Percentiles rank a stretch among this genome's conserved stretches.
Evolutionary conservation across 352 stramenopile genomes (phyloP).

Genomic region (Plasmopara muralis): DNA sequence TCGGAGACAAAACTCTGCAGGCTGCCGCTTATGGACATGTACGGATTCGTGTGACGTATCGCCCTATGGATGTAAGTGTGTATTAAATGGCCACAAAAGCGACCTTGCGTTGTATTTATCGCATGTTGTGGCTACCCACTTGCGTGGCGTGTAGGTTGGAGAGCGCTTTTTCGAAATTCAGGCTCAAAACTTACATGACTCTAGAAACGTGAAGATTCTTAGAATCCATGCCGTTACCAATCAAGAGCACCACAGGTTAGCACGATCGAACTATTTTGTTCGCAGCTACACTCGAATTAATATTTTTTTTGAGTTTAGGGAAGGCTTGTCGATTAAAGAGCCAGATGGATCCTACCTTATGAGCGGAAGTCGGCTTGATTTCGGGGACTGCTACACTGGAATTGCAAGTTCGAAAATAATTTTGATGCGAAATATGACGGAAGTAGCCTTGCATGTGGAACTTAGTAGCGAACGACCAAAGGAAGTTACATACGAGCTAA

Average conservation of each 20-base stretch:
- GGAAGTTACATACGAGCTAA: constrained; percentile 86
- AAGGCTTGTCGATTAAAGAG: constrained; percentile 84
- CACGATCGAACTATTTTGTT: not conserved
- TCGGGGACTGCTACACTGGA: constrained; percentile 83
- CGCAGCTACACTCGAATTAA: not conserved
- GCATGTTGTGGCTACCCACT: constrained; percentile 7
- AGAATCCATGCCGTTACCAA: constrained; percentile 83
- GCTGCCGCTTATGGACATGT: constrained; percentile 81
- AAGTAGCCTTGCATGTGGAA: constrained; percentile 77
- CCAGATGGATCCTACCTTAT: constrained; percentile 75
- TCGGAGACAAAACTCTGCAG: constrained; percentile 76
- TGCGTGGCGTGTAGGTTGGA: constrained; percentile 43
- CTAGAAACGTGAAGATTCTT: constrained; percentile 80
- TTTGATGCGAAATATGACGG: constrained; percentile 79
- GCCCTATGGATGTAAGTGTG: constrained; percentile 55
- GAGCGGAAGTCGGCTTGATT: constrained; percentile 84
- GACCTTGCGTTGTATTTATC: constrained; percentile 8
- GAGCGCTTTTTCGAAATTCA: constrained; percentile 85
- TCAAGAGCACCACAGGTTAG: constrained; percentile 82
- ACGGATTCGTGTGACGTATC: constrained; percentile 81
- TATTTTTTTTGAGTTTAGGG: constrained; percentile 29
- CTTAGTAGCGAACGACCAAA: constrained; percentile 82
- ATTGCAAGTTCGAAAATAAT: constrained; percentile 79
- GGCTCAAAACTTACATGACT: constrained; percentile 80
- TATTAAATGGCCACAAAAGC: not conserved